Conservation (phyloP, 2,329 filamentous ascomycete species). For the Nakataea oryzae region DNA sequence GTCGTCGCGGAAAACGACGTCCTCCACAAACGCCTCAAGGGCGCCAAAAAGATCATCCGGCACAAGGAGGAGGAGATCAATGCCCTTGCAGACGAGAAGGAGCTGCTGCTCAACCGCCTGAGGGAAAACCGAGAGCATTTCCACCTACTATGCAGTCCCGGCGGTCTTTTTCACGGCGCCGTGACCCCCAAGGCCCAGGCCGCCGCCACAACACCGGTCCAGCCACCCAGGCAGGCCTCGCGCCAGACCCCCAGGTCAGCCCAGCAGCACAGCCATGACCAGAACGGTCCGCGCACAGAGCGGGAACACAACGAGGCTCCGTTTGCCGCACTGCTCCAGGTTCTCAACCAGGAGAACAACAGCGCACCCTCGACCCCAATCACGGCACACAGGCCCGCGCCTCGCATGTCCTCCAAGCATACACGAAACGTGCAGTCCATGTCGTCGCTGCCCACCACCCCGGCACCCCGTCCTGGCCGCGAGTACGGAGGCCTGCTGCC, state of each 20-base stretch:
- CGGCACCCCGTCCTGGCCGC: conserved; percentile 41
- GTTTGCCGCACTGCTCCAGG: conserved; percentile 72
- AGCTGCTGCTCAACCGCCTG: conserved; percentile 71
- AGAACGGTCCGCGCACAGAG: conserved; percentile 17
- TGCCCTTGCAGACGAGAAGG: conserved; percentile 63
- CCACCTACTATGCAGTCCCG: conserved; percentile 66
- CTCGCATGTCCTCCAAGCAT: conserved; percentile 49
- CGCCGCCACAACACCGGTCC: conserved; percentile 31
- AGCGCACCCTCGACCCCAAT: conserved; percentile 65
- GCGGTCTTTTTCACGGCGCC: conserved; percentile 53
- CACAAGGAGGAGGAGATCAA: conserved; percentile 66
- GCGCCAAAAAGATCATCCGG: conserved; percentile 69
- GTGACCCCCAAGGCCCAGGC: conserved; percentile 45
- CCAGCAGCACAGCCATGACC: conserved; percentile 18
- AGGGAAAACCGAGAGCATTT: conserved; percentile 84
- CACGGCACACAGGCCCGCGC: conserved; percentile 30
- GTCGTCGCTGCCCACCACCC: conserved; percentile 75
- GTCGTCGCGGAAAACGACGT: conserved; percentile 55
- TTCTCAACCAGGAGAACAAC: conserved; percentile 66
- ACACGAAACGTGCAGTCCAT: conserved; percentile 70
- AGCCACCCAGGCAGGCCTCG: conserved; percentile 33
- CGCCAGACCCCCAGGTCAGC: conserved; percentile 37
- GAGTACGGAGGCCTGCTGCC: conserved; percentile 46
- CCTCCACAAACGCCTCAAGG: conserved; percentile 54
- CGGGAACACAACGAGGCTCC: conserved; percentile 48